Evolutionary conservation across 2,329 filamentous ascomycete species (phyloP).

Genomic region (Sporothrix brunneoviolacea): DNA sequence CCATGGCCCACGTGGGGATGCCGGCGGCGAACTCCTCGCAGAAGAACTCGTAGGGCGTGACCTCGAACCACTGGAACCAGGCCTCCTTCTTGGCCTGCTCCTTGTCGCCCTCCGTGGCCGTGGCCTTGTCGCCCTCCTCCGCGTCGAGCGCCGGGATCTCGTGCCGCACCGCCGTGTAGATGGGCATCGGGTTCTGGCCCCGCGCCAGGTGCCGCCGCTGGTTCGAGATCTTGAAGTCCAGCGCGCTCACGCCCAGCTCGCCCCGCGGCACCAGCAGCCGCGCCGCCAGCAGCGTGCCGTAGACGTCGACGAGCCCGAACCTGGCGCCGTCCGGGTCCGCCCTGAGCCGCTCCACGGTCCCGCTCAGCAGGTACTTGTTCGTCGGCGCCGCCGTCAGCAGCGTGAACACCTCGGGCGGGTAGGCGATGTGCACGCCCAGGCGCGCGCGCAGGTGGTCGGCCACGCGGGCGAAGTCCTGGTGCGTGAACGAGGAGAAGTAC

Average conservation of each 20-base stretch:
- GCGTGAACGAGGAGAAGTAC: slow-evolving; percentile 73
- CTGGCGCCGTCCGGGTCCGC: slow-evolving; percentile 72
- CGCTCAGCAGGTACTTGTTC: slow-evolving; percentile 82
- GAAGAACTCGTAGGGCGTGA: slow-evolving; percentile 90
- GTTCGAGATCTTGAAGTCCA: slow-evolving; percentile 85
- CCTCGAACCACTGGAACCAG: slow-evolving; percentile 98
- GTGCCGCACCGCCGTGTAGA: slow-evolving; percentile 92
- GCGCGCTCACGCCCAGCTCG: slow-evolving; percentile 67
- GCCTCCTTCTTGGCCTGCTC: slow-evolving; percentile 56
- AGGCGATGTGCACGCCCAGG: slow-evolving; percentile 83
- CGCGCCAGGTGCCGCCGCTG: slow-evolving; percentile 69
- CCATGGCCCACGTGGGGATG: slow-evolving; percentile 91
- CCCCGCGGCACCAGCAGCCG: slow-evolving; percentile 80
- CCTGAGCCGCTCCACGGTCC: slow-evolving; percentile 84
- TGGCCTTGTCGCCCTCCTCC: slow-evolving; percentile 26
- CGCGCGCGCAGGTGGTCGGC: slow-evolving; percentile 82
- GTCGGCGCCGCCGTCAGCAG: slow-evolving; percentile 83
- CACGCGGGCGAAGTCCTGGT: slow-evolving; percentile 59
- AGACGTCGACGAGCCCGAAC: slow-evolving; percentile 89
- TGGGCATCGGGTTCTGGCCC: slow-evolving; percentile 80
- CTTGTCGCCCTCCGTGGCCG: slow-evolving; percentile 37
- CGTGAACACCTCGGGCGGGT: slow-evolving; percentile 75
- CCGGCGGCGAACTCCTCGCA: slow-evolving; percentile 88
- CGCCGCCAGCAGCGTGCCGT: slow-evolving; percentile 78
- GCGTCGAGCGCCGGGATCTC: slow-evolving; percentile 69